These are phyloP conservation scores for Papiliotrema fonsecae DNA, from an alignment of 1,284 basidiomycete genomes.

Conservation along the genomic window DNA sequence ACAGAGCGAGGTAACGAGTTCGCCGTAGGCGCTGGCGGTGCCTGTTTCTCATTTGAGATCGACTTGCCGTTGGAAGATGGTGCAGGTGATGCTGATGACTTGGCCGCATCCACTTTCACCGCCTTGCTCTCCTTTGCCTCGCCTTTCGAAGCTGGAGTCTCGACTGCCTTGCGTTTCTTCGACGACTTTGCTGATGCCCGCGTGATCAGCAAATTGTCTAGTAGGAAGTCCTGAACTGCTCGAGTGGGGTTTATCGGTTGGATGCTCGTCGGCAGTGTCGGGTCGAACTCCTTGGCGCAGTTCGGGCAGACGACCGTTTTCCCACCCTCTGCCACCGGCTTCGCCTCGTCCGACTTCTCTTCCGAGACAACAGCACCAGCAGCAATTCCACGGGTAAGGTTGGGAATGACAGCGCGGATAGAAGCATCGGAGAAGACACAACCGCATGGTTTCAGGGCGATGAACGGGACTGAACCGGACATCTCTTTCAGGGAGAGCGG, in stretches of 20 bases:
- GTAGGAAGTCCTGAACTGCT: slow-evolving; percentile 38
- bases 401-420: slow-evolving; percentile 36
- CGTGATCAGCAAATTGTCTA: slow-evolving; percentile 30
- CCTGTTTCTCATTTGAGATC: not conserved
- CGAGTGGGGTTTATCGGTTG: slow-evolving; percentile 42
- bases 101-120: slow-evolving; percentile 4
- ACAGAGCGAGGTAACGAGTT: slow-evolving; percentile 27
- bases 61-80: not conserved
- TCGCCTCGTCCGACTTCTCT: slow-evolving; percentile 16
- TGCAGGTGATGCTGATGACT: not conserved
- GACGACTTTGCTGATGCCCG: slow-evolving; percentile 39
- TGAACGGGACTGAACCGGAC: slow-evolving; percentile 82
- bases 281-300: slow-evolving; percentile 40
- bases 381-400: slow-evolving; percentile 23
- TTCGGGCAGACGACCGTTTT: slow-evolving; percentile 41
- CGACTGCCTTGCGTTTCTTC: slow-evolving; percentile 35
- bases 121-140: slow-evolving; percentile 5
- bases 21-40: slow-evolving; percentile 1
- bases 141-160: slow-evolving; percentile 2
- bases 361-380: slow-evolving; percentile 5
- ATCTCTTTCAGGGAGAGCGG: slow-evolving; percentile 87
- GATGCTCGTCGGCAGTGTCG: slow-evolving; percentile 18
- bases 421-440: slow-evolving; percentile 55
- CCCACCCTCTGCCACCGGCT: slow-evolving; percentile 7
- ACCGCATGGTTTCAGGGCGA: slow-evolving; percentile 80